These are phyloP conservation scores for Phytophthora sansomeana DNA, from an alignment of 352 stramenopile species.

Conservation along the genomic window DNA sequence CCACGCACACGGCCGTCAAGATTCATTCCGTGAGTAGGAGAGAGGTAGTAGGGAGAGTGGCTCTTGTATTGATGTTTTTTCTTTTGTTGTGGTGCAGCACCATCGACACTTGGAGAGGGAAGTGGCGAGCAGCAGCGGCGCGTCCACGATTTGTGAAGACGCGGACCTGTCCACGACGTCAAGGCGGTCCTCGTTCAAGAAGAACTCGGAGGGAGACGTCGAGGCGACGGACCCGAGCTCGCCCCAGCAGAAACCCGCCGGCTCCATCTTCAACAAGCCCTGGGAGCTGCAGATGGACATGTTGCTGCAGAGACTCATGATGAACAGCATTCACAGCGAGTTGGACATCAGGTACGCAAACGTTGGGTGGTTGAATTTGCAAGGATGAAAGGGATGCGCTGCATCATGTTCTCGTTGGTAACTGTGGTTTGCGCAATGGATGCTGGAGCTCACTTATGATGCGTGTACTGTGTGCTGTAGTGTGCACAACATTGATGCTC, in stretches of 20 bases:
- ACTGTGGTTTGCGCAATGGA: slow-evolving; percentile 30
- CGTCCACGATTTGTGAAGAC: slow-evolving; percentile 35
- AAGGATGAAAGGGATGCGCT: neutral
- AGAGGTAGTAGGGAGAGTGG: slow-evolving; percentile 2
- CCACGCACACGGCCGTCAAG: slow-evolving; percentile 82
- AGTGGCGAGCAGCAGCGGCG: slow-evolving; percentile 29
- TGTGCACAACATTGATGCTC: slow-evolving; percentile 80
- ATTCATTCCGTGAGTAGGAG: slow-evolving; percentile 40
- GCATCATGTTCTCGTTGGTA: neutral
- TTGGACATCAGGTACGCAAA: slow-evolving; percentile 75
- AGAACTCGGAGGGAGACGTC: slow-evolving; percentile 28
- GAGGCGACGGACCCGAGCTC: slow-evolving; percentile 4
- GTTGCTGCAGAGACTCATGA: slow-evolving; percentile 85
- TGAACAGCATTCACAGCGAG: slow-evolving; percentile 79
- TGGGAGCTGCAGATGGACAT: slow-evolving; percentile 91
- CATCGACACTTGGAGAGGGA: slow-evolving; percentile 26
- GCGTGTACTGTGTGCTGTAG: slow-evolving; percentile 40
- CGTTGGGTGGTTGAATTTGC: slow-evolving; percentile 17
- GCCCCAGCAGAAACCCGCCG: slow-evolving; percentile 8
- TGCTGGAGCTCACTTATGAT: slow-evolving; percentile 19
- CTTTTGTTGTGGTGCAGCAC: slow-evolving; percentile 15
- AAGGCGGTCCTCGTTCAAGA: slow-evolving; percentile 23
- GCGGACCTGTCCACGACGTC: slow-evolving; percentile 42
- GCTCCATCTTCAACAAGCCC: slow-evolving; percentile 49
- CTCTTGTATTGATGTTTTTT: slow-evolving; percentile 1